A percentile compares a stretch with the other conserved stretches of the same genome.
Evolutionary conservation across 352 stramenopile genomes (phyloP).

Genomic region (Lagenidium sp.): DNA sequence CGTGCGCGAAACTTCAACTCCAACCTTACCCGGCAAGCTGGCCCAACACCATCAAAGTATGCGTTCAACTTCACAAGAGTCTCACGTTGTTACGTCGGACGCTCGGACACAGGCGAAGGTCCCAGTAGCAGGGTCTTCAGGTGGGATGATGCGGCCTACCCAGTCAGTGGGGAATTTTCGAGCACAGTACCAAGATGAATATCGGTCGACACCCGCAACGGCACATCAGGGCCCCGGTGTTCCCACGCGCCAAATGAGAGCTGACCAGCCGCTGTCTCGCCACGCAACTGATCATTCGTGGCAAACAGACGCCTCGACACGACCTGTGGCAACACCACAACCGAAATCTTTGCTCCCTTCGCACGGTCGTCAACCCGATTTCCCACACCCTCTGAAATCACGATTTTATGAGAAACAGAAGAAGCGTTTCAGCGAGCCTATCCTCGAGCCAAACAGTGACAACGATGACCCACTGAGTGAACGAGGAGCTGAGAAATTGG

Average conservation of each 20-base stretch:
- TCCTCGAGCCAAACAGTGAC: slow-evolving; percentile 52
- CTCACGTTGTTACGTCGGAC: too few species aligned
- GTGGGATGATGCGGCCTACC: slow-evolving; percentile 35
- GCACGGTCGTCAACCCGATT: slow-evolving; percentile 40
- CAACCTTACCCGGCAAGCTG: too few species aligned
- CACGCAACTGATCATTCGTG: too few species aligned
- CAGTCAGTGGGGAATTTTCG: slow-evolving; percentile 75
- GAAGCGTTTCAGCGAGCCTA: slow-evolving; percentile 61
- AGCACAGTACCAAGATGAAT: slow-evolving; percentile 41
- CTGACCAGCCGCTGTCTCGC: too few species aligned
- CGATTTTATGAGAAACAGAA: slow-evolving; percentile 61
- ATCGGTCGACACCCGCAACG: background rate
- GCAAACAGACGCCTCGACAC: too few species aligned
- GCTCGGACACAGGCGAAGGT: too few species aligned
- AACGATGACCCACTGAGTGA: slow-evolving; percentile 74
- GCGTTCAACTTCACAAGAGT: too few species aligned
- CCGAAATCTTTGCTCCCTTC: slow-evolving; percentile 14
- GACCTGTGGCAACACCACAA: background rate
- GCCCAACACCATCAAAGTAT: too few species aligned
- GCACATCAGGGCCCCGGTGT: background rate
- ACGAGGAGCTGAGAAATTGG: slow-evolving; percentile 55
- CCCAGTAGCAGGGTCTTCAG: too few species aligned
- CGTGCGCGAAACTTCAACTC: too few species aligned
- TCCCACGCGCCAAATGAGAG: too few species aligned
- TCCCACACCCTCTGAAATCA: slow-evolving; percentile 40